Evolutionary conservation across 345 rosid genomes (phyloP).

Genomic region (Heritiera littoralis): DNA sequence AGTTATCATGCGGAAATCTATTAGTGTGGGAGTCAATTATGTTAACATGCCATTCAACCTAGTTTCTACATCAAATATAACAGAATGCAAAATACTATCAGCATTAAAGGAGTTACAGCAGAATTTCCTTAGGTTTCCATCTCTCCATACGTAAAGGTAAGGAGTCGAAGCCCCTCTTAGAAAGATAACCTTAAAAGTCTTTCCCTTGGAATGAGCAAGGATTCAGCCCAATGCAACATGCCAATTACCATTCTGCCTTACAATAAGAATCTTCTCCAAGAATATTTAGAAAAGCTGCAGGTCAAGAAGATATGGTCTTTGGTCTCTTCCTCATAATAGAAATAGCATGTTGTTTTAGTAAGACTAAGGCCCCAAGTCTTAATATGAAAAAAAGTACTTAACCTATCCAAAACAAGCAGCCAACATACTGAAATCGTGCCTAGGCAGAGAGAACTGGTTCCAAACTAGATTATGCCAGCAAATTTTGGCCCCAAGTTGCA

Average conservation of each 20-base stretch:
- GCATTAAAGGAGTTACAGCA: not conserved
- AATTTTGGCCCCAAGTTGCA: constrained; percentile 2
- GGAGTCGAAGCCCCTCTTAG: not conserved
- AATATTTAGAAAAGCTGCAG: not conserved
- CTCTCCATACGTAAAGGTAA: not conserved
- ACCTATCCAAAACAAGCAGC: not conserved
- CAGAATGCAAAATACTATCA: not conserved
- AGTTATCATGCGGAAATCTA: not conserved
- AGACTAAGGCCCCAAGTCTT: not conserved
- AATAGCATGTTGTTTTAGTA: not conserved
- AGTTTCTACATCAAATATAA: not conserved
- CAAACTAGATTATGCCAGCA: not conserved
- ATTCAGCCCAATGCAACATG: not conserved
- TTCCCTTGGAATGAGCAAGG: not conserved
- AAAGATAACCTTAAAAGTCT: not conserved
- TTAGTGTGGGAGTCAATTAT: not conserved
- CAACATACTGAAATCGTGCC: not conserved
- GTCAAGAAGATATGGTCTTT: not conserved
- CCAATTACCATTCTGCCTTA: not conserved
- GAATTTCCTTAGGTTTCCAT: not conserved
- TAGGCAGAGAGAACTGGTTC: not conserved
- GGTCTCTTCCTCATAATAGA: not conserved
- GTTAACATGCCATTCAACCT: not conserved
- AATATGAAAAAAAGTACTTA: not conserved
- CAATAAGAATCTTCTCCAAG: not conserved